These are phyloP conservation scores for Aspergillus japonicus DNA, from an alignment of 2,329 filamentous ascomycete genomes.

Conservation along the genomic window DNA sequence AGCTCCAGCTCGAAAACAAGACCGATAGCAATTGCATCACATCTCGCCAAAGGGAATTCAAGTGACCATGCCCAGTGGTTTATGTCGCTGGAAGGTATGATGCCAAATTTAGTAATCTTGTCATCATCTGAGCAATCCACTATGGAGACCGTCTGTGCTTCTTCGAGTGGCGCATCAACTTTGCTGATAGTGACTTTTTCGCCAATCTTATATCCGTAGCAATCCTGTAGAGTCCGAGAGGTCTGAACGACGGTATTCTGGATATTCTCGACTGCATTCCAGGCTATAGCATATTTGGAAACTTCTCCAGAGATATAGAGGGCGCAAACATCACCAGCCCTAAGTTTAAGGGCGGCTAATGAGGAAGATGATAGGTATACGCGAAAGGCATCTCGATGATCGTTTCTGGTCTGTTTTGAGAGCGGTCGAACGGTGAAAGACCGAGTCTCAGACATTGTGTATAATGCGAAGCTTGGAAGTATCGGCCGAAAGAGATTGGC, in stretches of 20 bases:
- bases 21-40: constrained; percentile 68
- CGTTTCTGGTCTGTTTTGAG: constrained; percentile 47
- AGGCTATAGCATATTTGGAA: constrained; percentile 61
- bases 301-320: constrained; percentile 36
- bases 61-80: constrained; percentile 51
- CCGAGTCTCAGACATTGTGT: constrained; percentile 38
- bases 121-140: constrained; percentile 55
- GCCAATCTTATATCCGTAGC: constrained; percentile 69
- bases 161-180: constrained; percentile 51
- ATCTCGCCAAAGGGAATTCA: constrained; percentile 47
- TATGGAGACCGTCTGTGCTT: constrained; percentile 60
- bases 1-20: constrained; percentile 66
- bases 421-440: constrained; percentile 57
- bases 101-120: constrained; percentile 35
- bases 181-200: constrained; percentile 65
- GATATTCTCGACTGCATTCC: constrained; percentile 61
- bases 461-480: not conserved
- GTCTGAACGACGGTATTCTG: constrained; percentile 68
- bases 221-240: constrained; percentile 70
- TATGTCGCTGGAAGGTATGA: constrained; percentile 37
- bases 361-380: constrained; percentile 58
- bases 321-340: constrained; percentile 58
- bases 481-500: not conserved
- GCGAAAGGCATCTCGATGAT: constrained; percentile 59
- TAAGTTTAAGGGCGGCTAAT: constrained; percentile 55